Evolutionary conservation across 495 filamentous ascomycete genomes (phyloP), one percentile per base, ranked within the genome.

Genomic region (Pseudoneurospora amorphoporcata): DNA sequence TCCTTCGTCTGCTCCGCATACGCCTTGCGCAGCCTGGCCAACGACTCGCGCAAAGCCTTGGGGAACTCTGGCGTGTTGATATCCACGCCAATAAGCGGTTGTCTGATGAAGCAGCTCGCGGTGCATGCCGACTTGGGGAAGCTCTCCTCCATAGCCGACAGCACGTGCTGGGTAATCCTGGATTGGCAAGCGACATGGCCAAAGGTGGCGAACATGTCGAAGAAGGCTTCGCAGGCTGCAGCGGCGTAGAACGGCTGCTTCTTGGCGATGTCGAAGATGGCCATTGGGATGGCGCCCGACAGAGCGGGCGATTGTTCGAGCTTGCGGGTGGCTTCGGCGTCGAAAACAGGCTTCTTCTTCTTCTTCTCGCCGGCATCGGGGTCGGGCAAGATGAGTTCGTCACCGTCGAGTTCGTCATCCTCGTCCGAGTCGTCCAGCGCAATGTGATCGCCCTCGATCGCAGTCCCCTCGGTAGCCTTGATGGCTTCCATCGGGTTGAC

Each of bases 221-320:
- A 97, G 80, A 98, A 97, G 12, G 88, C 83, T 73, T 88, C 87
- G 1, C 89, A 93, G 39, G 94, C 86, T 0, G 81, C 79, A 3
- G 89, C 76, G 71, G 89, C 88, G 79, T 86, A 83, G 77, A 87
- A 87, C 70, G 92, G 90, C 77, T 95, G 87, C 77, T 92, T 94
- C 85, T 91, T 90, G 1, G 93, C 92, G 16, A 91, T 87, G 77
- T 97, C 94, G 75, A 98, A 98, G 43, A 98, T 92, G 39, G 95
- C 94, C 68, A 94, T 86, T 4, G 96, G 94, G 74, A 98, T 96
- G 5, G 94, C 94, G 8, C 95, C 95, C 68, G 90, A 91, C 39
- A 98, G 83, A 16, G 92, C 93, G 12, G 95, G 94, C 47, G 93
- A 93, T 69, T 90, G 86, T 61, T 89, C 87, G 9, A 96, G 87